Evolutionary conservation across 2,329 filamentous ascomycete species (phyloP), one percentile per base, ranked within the genome.

Genomic region (Daldinia sp.): DNA sequence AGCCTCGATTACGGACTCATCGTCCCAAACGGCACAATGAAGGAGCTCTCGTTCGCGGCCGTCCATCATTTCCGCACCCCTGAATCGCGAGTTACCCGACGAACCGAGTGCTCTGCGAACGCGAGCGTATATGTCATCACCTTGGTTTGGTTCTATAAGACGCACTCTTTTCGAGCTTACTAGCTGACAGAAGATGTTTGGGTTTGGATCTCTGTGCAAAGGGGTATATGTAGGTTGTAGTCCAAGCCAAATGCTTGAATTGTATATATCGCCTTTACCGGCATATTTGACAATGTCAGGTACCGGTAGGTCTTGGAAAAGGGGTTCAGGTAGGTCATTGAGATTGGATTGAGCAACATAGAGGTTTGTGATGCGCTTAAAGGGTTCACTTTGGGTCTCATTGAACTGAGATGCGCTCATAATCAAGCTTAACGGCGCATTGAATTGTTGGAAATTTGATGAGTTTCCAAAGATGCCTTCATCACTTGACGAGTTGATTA

Each of bases 61-160:
- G 52, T 88, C 82, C 93, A 98, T 97, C 94, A 98, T 97, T 74
- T 97, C 93, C 9, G 89, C 83, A 0, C 91, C 91, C 58, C 93
- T 84, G 68, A 97, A 80, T 15, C 80, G 78, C 11, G 82, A 78
- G 57, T 76, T 83, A 2, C 75, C 78, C 2, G 70, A 68, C 37
- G 70, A 69, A 1, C 77, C 75, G 13, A 85, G 74, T 56, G 73
- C 65, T 13, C 69, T 71, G 63, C 83, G 82, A 0, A 87, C 81
- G 1, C 76, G 56, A 8, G 74, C 80, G 74, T 93, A 97, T 1
- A 97, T 74, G 0, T 71, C 76, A 47, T 84, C 79, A 0, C 95
- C 95, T 2, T 81, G 72, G 0, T 77, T 72, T 0, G 93, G 93
- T 3, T 82, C 78, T 60, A 94, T 82, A 10, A 97, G 74, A n/a